A percentile compares a stretch with the other conserved stretches of the same genome.
These are phyloP conservation scores for Saccharomycopsis fibuligera DNA, from an alignment of 805 yeast genomes.

Conservation along the genomic window DNA sequence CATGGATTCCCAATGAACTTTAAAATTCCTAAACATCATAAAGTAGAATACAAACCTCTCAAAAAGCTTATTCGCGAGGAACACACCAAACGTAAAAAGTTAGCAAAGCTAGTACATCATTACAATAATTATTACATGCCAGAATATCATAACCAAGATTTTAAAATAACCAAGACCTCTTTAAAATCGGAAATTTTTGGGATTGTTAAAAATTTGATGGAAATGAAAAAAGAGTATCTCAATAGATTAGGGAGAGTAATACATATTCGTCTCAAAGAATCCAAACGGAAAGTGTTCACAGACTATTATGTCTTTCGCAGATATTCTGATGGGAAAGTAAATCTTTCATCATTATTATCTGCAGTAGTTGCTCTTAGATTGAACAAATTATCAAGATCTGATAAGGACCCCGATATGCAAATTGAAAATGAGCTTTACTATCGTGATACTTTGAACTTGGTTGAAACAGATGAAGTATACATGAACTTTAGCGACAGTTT, in stretches of 20 bases:
- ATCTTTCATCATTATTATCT: constrained; percentile 9
- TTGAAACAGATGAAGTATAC: constrained; percentile 8
- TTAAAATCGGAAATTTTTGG: neutral
- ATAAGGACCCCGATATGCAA: constrained; percentile 26
- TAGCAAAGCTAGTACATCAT: neutral
- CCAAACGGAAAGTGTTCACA: constrained; percentile 1
- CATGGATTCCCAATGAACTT: constrained; percentile 14
- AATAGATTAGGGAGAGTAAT: neutral
- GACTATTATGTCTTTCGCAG: constrained; percentile 14
- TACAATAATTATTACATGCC: neutral
- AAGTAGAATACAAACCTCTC: neutral
- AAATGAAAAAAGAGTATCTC: neutral
- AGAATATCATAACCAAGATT: neutral
- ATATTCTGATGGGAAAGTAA: constrained; percentile 16
- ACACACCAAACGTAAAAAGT: neutral
- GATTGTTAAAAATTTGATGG: neutral
- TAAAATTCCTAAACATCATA: constrained; percentile 5
- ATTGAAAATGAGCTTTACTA: constrained; percentile 24
- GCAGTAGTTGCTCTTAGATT: constrained; percentile 9
- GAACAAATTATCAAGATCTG: constrained; percentile 4
- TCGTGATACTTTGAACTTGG: constrained; percentile 24
- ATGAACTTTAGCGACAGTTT: constrained; percentile 3
- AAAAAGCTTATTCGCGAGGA: neutral
- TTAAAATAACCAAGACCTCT: neutral
- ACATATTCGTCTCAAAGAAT: neutral